Percentiles rank a stretch among this genome's conserved stretches.
These are phyloP conservation scores for Graphilbum sp. DNA, from an alignment of 2,329 filamentous ascomycete species.

Conservation along the genomic window DNA sequence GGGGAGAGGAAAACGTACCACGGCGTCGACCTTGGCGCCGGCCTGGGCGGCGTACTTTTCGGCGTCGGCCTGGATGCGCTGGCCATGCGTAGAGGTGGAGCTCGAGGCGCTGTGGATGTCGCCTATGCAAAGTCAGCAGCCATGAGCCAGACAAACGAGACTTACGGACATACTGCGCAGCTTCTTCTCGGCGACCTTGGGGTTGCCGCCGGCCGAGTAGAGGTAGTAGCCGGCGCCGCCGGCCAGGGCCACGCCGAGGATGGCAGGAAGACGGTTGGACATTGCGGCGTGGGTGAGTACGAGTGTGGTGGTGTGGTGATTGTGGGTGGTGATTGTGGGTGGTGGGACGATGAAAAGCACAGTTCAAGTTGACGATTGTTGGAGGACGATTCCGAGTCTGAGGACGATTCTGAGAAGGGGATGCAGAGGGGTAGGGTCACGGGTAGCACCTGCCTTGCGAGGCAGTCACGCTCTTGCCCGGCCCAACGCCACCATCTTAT, in stretches of 20 bases:
- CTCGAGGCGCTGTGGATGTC: constrained; percentile 57
- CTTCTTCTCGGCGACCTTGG: constrained; percentile 72
- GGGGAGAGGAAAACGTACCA: constrained; percentile 32
- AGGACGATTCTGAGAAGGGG: too few species aligned
- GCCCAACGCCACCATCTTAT: too few species aligned
- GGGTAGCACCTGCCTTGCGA: too few species aligned
- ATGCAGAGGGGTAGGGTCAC: too few species aligned
- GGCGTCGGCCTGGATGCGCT: constrained; percentile 49
- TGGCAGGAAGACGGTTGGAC: constrained; percentile 28
- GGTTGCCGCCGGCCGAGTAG: constrained; percentile 67
- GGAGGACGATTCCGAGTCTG: too few species aligned
- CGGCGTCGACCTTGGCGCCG: constrained; percentile 50
- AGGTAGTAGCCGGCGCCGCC: constrained; percentile 76
- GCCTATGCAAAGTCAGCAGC: too few species aligned
- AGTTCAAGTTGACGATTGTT: not conserved
- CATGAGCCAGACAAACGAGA: too few species aligned
- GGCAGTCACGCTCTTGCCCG: too few species aligned
- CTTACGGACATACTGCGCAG: constrained; percentile 61
- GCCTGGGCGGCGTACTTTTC: constrained; percentile 44
- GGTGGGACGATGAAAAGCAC: not conserved
- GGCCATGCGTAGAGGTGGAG: constrained; percentile 46
- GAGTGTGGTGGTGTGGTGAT: too few species aligned
- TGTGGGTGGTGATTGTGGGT: too few species aligned
- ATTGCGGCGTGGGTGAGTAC: constrained; percentile 17
- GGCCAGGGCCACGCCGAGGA: constrained; percentile 45